These are phyloP conservation scores for Aeminium ludgeri DNA, from an alignment of 495 filamentous ascomycete species.

Conservation along the genomic window DNA sequence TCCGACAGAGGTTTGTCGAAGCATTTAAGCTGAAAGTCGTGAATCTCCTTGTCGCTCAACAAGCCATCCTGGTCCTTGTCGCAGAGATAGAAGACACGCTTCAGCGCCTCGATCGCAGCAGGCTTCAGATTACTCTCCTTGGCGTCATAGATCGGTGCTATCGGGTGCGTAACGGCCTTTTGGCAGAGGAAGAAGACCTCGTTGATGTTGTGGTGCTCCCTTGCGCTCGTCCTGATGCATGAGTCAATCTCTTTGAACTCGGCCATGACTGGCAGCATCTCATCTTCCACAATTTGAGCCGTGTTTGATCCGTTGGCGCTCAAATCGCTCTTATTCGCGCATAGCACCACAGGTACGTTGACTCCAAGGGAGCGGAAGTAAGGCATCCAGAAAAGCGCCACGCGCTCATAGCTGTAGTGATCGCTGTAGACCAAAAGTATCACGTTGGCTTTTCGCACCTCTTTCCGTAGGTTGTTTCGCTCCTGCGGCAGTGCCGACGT, in stretches of 20 bases:
- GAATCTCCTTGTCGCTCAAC: slow-evolving; percentile 75
- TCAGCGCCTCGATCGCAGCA: slow-evolving; percentile 66
- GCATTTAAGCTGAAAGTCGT: slow-evolving; percentile 76
- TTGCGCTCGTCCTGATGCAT: slow-evolving; percentile 86
- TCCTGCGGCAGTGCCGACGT: slow-evolving; percentile 93
- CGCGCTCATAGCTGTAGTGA: slow-evolving; percentile 95
- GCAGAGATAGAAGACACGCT: slow-evolving; percentile 83
- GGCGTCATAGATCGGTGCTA: slow-evolving; percentile 88
- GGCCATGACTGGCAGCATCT: slow-evolving; percentile 96
- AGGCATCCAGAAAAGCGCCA: slow-evolving; percentile 94
- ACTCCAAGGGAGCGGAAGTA: slow-evolving; percentile 93
- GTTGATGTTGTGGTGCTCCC: slow-evolving; percentile 88
- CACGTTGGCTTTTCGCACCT: slow-evolving; percentile 90
- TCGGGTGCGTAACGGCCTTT: slow-evolving; percentile 95
- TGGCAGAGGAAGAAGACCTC: slow-evolving; percentile 96
- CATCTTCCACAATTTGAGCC: slow-evolving; percentile 73
- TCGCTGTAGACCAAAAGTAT: slow-evolving; percentile 96
- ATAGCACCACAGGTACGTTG: slow-evolving; percentile 90
- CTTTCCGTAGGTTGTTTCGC: slow-evolving; percentile 67
- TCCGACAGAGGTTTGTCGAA: slow-evolving; percentile 68
- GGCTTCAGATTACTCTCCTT: slow-evolving; percentile 80
- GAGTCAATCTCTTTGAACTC: slow-evolving; percentile 99
- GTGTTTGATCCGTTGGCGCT: slow-evolving; percentile 44
- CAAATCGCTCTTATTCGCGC: slow-evolving; percentile 91
- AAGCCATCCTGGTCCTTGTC: slow-evolving; percentile 95